Conservation (phyloP, 768 basidiomycete genomes). For the Cyclocybe cylindracea region DNA sequence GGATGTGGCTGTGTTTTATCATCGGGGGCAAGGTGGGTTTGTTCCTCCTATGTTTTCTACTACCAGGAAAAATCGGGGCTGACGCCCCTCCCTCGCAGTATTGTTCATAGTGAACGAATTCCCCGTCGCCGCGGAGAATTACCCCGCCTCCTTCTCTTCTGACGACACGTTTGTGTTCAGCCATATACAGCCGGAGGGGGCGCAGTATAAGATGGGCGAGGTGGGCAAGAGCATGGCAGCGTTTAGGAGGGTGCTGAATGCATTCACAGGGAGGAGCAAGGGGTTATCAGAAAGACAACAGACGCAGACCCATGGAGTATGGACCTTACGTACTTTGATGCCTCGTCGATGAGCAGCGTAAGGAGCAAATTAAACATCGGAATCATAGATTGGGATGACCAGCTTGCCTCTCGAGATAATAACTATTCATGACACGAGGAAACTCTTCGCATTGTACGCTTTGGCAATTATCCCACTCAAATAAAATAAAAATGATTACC, state of each 20-base stretch:
- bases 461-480: no score
- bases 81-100: conserved; percentile 43
- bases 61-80: no score
- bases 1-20: conserved; percentile 97
- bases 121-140: conserved; percentile 83
- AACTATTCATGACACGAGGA: no score
- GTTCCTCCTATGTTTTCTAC: no score
- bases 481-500: no score
- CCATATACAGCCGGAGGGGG: conserved; percentile 96
- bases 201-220: conserved; percentile 89
- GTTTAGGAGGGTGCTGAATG: conserved; percentile 81
- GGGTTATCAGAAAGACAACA: conserved; percentile 43
- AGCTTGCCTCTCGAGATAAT: no score
- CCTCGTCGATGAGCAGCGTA: no score
- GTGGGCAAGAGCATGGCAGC: conserved; percentile 83
- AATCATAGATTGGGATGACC: no score
- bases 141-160: conserved; percentile 81
- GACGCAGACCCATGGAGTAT: no score
- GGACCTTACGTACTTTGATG: no score
- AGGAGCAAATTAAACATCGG: no score
- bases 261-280: conserved; percentile 86
- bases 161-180: conserved; percentile 84
- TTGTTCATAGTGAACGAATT: conserved; percentile 95
- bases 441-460: no score
- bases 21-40: conserved; percentile 82